Evolutionary conservation across 2,329 filamentous ascomycete genomes (phyloP), one percentile per base, ranked within the genome.

Genomic region (Zymoseptoria ardabiliae): DNA sequence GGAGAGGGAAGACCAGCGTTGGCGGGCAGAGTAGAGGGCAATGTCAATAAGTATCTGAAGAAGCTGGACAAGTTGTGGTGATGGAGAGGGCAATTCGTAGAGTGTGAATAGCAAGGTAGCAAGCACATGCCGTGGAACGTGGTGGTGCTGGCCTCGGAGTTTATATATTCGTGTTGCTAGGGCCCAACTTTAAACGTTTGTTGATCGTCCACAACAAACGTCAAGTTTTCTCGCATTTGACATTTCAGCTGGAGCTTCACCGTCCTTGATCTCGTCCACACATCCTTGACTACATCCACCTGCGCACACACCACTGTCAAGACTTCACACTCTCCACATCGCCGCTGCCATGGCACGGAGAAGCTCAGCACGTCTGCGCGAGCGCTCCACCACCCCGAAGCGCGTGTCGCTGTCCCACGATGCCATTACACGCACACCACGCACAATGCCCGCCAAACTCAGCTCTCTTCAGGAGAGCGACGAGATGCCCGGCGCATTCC

Each of bases 381-480:
- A 63, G 28, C 62, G 68, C 48, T 69, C 69, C 41, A 56, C 64
- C 10, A 73, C 70, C 9, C 67, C 69, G 2, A 70, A 71, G 65
- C 66, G 70, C n/a, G 71, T 72, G 30, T 72, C 70, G 45, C 66
- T 73, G 45, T 71, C 69, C 45, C 67, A 71, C 61, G 70, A 74
- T 69, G 63, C 65, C 23, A 5, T 35, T 20, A 54, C 22, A 23
- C 68, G 65, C 51, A 70, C 68, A 7, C 71, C 71, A 7, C 65
- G 65, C 22, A 74, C 72, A 4, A 67, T 70, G 4, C 70, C 72
- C 13, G 62, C 65, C n/a, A 76, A 72, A 61, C 75, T 82, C 30
- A 64, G 73, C 19, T 71, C 77, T n/a, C 72, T 82, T 20, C 65
- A 74, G 54, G 79, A 82, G 71, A 63, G 60, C 52, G 71, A 74